Evolutionary conservation across 2,329 filamentous ascomycete genomes (phyloP).

Genomic region (Cordyceps cateniannulata): DNA sequence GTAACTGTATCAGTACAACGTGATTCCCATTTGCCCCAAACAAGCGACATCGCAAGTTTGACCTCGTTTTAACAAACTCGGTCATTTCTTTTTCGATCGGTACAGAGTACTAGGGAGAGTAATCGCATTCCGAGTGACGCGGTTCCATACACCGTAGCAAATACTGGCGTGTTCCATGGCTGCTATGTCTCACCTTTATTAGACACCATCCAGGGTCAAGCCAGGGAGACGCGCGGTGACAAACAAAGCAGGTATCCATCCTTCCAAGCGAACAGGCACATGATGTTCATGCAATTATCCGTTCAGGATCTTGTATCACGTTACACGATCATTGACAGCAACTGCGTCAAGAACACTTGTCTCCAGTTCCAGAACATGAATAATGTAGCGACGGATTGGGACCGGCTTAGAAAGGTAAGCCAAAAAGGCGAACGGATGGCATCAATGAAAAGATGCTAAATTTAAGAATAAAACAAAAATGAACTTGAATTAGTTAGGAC

Average conservation of each 20-base stretch:
- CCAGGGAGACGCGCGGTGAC: not conserved
- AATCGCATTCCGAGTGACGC: not conserved
- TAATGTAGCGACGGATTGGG: too few species aligned
- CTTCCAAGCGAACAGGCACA: not conserved
- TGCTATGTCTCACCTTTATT: not conserved
- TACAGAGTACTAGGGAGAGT: not conserved
- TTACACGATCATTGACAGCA: too few species aligned
- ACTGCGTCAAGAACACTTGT: too few species aligned
- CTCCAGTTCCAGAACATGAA: too few species aligned
- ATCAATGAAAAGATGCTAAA: too few species aligned
- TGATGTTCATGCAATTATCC: not conserved
- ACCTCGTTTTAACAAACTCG: not conserved
- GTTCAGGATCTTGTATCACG: too few species aligned
- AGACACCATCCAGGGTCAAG: not conserved
- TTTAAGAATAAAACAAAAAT: too few species aligned
- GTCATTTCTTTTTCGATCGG: not conserved
- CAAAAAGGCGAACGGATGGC: too few species aligned
- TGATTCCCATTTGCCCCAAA: not conserved
- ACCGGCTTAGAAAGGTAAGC: too few species aligned
- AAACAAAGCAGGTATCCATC: not conserved
- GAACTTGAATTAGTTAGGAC: too few species aligned
- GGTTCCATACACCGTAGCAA: not conserved
- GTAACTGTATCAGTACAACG: too few species aligned
- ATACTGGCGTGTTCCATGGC: not conserved
- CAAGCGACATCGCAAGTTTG: not conserved